phyloP scores from a whole-genome alignment of 305 asterid species.

The Fraxinus xanthoxyloides region DNA sequence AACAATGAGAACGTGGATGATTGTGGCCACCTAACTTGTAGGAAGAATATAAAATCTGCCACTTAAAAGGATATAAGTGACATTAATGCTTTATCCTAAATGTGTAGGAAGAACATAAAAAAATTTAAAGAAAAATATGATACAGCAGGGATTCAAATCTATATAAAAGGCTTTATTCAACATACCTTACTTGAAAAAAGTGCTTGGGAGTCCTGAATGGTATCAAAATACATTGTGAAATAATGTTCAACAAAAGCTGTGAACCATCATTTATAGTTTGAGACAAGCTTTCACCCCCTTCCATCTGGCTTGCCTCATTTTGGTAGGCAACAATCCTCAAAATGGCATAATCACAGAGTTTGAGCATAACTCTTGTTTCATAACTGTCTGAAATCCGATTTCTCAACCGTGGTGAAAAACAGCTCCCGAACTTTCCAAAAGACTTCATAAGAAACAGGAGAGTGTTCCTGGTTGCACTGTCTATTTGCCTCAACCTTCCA shows the following conservation, averaged over 20 bases:
- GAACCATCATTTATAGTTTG: conserved; percentile 35
- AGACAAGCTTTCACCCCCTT: conserved; percentile 27
- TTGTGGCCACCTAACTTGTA: neutral
- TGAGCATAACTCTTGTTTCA: conserved; percentile 44
- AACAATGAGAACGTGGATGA: neutral
- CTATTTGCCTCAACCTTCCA: conserved; percentile 47
- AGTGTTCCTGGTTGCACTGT: conserved; percentile 44
- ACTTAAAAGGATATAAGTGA: neutral
- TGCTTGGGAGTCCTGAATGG: conserved; percentile 62
- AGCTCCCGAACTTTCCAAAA: conserved; percentile 23
- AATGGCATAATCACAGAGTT: conserved; percentile 54
- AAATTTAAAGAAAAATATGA: conserved; percentile 7
- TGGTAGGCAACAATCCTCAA: conserved; percentile 46
- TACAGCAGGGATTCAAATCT: conserved; percentile 5
- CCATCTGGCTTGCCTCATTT: conserved; percentile 28
- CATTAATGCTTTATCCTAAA: neutral
- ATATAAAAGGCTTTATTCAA: conserved; percentile 2
- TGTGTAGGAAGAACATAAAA: neutral
- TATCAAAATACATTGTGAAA: conserved; percentile 52
- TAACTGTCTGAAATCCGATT: conserved; percentile 33
- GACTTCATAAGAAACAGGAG: conserved; percentile 53
- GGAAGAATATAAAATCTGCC: neutral
- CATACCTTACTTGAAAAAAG: conserved; percentile 72
- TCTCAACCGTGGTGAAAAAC: conserved; percentile 33
- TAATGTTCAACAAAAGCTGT: conserved; percentile 43